Evolutionary conservation across 1,284 basidiomycete genomes (phyloP).

Genomic region (Lignosus rhinocerotis): DNA sequence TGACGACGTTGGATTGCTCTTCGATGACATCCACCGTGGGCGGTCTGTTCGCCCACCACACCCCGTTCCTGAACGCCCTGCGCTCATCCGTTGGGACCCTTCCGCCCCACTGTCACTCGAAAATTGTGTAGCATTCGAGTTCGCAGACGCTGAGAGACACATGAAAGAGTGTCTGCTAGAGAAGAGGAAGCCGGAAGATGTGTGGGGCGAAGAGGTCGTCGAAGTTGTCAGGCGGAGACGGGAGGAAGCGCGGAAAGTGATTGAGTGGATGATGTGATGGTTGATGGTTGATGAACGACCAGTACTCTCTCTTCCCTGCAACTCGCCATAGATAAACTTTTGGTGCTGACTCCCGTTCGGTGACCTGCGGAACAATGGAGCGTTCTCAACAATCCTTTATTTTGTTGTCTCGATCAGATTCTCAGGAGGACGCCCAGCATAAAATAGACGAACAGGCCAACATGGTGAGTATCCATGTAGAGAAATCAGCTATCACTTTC

Average conservation of each 20-base stretch:
- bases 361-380: too few species aligned
- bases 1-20: conserved; percentile 80
- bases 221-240: conserved; percentile 55
- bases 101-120: conserved; percentile 60
- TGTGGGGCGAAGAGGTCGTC: conserved; percentile 68
- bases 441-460: too few species aligned
- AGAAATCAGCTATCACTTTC: too few species aligned
- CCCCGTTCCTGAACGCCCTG: conserved; percentile 67
- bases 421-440: too few species aligned
- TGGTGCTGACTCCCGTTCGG: too few species aligned
- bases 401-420: too few species aligned
- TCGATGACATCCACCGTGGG: conserved; percentile 86
- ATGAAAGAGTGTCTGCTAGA: conserved; percentile 48
- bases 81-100: conserved; percentile 81
- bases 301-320: too few species aligned
- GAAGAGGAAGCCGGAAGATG: conserved; percentile 44
- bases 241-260: conserved; percentile 48
- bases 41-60: conserved; percentile 79
- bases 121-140: conserved; percentile 83
- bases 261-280: conserved; percentile 43
- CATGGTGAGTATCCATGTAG: too few species aligned
- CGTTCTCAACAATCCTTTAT: too few species aligned
- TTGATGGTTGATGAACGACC: background rate
- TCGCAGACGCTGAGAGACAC: conserved; percentile 72
- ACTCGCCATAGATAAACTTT: too few species aligned